phyloP scores from a whole-genome alignment of 1,284 basidiomycete species.

The Cutaneotrichosporon sp. region DNA sequence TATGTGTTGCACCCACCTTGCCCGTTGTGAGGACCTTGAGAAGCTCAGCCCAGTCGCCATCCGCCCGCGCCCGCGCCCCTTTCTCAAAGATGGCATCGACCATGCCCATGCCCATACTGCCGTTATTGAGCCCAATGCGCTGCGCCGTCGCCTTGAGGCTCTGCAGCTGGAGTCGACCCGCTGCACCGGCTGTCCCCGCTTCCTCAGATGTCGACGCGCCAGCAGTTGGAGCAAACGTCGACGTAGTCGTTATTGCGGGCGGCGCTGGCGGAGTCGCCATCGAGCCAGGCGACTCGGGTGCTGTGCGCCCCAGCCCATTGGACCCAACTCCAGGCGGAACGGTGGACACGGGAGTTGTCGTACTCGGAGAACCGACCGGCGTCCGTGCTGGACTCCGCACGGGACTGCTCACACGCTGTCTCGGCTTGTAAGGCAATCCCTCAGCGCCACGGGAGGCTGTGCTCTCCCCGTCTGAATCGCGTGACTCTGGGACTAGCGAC shows the following conservation, averaged over 20 bases:
- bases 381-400: too few species aligned
- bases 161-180: constrained; percentile 61
- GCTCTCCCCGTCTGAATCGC: not conserved
- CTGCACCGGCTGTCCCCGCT: constrained; percentile 4
- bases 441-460: constrained; percentile 1
- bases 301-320: not conserved
- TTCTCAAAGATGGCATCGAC: constrained; percentile 69
- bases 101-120: constrained; percentile 74
- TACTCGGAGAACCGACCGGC: too few species aligned
- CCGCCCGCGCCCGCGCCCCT: constrained; percentile 58
- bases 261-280: not conserved
- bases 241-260: constrained; percentile 7
- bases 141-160: constrained; percentile 76
- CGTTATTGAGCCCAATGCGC: constrained; percentile 62
- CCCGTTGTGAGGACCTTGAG: constrained; percentile 63
- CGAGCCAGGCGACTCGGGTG: not conserved
- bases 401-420: constrained; percentile 6
- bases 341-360: too few species aligned
- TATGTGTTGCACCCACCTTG: constrained; percentile 55
- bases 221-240: constrained; percentile 7
- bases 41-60: constrained; percentile 72
- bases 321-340: too few species aligned
- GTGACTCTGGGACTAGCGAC: not conserved
- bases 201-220: constrained; percentile 1
- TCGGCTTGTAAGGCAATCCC: constrained; percentile 13